Conservation (phyloP, 805 yeast genomes). For the Yarrowia deformans region DNA sequence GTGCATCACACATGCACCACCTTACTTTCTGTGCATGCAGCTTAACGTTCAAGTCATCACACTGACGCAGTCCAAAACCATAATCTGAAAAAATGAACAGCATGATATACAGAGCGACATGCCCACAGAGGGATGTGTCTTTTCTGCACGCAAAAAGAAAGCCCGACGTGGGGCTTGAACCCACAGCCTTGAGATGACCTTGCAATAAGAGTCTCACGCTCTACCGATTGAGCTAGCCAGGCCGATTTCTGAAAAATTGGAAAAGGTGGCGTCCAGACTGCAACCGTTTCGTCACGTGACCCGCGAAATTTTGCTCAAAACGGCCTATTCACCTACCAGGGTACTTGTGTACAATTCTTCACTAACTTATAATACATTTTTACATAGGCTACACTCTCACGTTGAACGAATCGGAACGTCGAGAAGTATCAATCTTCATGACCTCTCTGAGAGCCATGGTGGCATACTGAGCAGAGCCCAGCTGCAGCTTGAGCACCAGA, state of each 20-base stretch:
- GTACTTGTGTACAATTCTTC: too few species aligned
- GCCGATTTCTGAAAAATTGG: not conserved
- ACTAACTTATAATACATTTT: not conserved
- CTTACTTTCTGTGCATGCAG: not conserved
- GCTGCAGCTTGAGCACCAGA: slow-evolving; percentile 73
- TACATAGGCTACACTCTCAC: slow-evolving; percentile 36
- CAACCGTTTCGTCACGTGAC: not conserved
- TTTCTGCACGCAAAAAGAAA: slow-evolving; percentile 8
- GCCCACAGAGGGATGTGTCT: too few species aligned
- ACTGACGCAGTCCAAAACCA: not conserved
- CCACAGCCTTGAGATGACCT: slow-evolving; percentile 36
- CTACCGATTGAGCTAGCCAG: slow-evolving; percentile 39
- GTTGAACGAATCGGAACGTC: slow-evolving; percentile 45
- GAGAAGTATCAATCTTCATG: slow-evolving; percentile 59
- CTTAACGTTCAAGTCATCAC: not conserved
- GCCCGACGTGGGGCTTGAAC: slow-evolving; percentile 39
- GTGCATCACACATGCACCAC: too few species aligned
- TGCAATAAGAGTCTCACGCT: slow-evolving; percentile 31
- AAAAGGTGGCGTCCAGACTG: not conserved
- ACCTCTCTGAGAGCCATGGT: slow-evolving; percentile 96
- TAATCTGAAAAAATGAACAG: not conserved
- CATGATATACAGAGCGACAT: not conserved
- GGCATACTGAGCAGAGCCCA: slow-evolving; percentile 91
- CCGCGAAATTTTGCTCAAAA: not conserved
- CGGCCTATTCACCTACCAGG: too few species aligned